Conservation (phyloP, 768 basidiomycete species). For the Dioszegia aurantiaca region DNA sequence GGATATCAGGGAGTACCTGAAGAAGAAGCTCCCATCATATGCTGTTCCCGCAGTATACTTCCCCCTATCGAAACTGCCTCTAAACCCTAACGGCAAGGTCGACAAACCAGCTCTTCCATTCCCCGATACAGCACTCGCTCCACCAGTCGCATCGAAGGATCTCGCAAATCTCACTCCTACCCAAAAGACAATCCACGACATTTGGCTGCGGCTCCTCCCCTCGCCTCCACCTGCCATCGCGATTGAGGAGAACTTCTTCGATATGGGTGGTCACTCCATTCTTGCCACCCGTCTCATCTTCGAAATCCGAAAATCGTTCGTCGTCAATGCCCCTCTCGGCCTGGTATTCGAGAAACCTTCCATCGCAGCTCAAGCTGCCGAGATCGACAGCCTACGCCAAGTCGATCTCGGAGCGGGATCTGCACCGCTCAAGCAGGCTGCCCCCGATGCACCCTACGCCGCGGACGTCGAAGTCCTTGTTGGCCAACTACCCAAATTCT, state of each 20-base stretch:
- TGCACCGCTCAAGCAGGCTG: conserved; percentile 24
- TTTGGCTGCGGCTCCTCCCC: conserved; percentile 81
- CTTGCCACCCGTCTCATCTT: conserved; percentile 95
- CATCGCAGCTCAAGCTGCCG: conserved; percentile 68
- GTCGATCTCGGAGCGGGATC: conserved; percentile 64
- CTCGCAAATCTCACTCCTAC: conserved; percentile 62
- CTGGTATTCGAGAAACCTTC: conserved; percentile 90
- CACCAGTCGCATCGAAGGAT: conserved; percentile 55
- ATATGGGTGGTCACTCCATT: conserved; percentile 96
- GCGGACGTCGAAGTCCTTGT: conserved; percentile 70
- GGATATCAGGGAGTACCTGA: conserved; percentile 89
- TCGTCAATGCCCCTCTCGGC: conserved; percentile 84
- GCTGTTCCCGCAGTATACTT: conserved; percentile 94
- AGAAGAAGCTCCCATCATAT: conserved; percentile 93
- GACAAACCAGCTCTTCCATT: conserved; percentile 98
- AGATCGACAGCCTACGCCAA: conserved; percentile 71
- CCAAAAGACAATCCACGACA: conserved; percentile 72
- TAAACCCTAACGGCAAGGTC: conserved; percentile 98
- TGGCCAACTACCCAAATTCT: conserved; percentile 64
- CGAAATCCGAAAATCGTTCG: conserved; percentile 87
- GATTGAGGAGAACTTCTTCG: conserved; percentile 92
- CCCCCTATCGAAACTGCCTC: conserved; percentile 88
- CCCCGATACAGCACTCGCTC: conserved; percentile 82
- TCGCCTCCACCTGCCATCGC: conserved; percentile 74
- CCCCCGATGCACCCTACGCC: conserved; percentile 64